Base-by-base conservation (phyloP, 768 basidiomycete genomes). In the Hericium alpestre region DNA sequence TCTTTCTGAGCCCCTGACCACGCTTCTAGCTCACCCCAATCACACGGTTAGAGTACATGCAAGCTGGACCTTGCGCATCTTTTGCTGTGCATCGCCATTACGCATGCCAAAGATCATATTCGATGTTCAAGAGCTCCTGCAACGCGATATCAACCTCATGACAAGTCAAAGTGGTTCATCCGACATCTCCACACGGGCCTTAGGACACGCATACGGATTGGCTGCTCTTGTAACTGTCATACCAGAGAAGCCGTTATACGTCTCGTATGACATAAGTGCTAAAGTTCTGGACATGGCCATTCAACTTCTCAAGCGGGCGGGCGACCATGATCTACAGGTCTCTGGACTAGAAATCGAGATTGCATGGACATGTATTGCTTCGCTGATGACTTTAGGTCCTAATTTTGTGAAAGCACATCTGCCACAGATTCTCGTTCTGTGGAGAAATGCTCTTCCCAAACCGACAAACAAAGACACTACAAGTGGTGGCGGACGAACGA, bases 381-480 rank as follows among this genome's bases (percentile, higher is more conserved):
- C 93, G 0, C 72, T 98, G 27, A 93, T 97, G 90, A 80, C 86
- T 2, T 82, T 96, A 7, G 95, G 94, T 0, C 91, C 90, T 3
- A 89, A 92, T 63, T 96, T 98, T 62, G 93, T 97, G 54, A 84
- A 91, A 16, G 82, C 92, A 0, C 93, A 99, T 68, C 79, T 98
- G 1, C 89, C 94, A 0, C 95, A 97, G 63, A 76, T 98, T 16
- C 79, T 98, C 41, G 92, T 98, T 0, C 80, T 99, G 3, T 99
- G 96, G 96, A 78, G 96, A 37, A 99, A 99, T 63, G 93, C 95
- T 1, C 76, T 99, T 0, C 93, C 96, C 1, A 99, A 98, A 70
- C 87, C 92, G 0, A 93, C 91, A 0, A 87, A 79, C 64, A 96
- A 96, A 69, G 95, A 98, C 64, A 74, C 82, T 0, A 71, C 75